Conservation (phyloP, 1,284 basidiomycete genomes). For the Cerrena zonata region DNA sequence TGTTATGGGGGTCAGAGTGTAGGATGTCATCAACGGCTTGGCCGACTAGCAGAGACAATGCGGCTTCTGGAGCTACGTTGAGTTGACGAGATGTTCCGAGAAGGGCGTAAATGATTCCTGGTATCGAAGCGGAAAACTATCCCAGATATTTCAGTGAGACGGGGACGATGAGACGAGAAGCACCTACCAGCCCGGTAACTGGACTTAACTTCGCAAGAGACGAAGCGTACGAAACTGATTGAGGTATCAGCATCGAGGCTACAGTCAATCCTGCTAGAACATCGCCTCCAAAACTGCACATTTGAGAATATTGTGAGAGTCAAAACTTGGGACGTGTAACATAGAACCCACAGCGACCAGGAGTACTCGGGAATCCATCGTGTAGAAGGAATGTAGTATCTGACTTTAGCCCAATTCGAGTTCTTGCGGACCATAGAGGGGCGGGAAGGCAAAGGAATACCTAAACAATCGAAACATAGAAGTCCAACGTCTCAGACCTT, state of each 20-base stretch:
- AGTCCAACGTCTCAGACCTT: background rate
- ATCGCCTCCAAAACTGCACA: slow-evolving; percentile 71
- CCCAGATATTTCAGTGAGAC: background rate
- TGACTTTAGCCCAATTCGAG: slow-evolving; percentile 30
- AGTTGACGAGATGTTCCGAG: slow-evolving; percentile 81
- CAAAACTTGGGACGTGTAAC: background rate
- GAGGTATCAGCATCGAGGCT: slow-evolving; percentile 85
- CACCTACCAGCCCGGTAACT: slow-evolving; percentile 74
- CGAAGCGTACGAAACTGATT: slow-evolving; percentile 87
- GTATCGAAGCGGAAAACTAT: slow-evolving; percentile 75
- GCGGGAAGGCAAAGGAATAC: background rate
- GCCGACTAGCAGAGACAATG: slow-evolving; percentile 82
- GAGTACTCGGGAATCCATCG: slow-evolving; percentile 84
- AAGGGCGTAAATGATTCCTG: slow-evolving; percentile 77
- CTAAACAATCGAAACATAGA: too few relatives aligned
- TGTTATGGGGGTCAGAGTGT: slow-evolving; percentile 54
- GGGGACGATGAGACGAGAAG: background rate
- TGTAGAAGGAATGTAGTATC: slow-evolving; percentile 67
- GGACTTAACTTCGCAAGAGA: slow-evolving; percentile 79
- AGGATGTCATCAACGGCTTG: slow-evolving; percentile 74
- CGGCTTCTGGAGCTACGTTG: slow-evolving; percentile 86
- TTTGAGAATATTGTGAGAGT: slow-evolving; percentile 8
- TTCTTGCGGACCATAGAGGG: slow-evolving; percentile 13
- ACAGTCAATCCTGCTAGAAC: slow-evolving; percentile 80
- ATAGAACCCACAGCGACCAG: slow-evolving; percentile 52